Percentiles rank a stretch among this genome's conserved stretches.
These are phyloP conservation scores for Agastache rugosa DNA, from an alignment of 257 asterid species.

Conservation along the genomic window DNA sequence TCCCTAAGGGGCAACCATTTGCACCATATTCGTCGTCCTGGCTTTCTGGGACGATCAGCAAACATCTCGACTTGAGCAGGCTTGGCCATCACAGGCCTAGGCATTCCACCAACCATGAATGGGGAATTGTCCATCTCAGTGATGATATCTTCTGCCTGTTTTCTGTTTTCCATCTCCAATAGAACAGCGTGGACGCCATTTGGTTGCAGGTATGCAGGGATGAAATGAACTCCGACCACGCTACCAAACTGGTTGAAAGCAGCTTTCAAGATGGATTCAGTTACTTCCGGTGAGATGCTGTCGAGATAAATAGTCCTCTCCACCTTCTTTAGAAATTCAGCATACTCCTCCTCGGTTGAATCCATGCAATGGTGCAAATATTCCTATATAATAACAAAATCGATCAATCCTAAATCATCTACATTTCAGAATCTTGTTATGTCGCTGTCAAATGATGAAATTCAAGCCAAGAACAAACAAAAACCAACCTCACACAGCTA, in stretches of 20 bases:
- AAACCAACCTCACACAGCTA: neutral
- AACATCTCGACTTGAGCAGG: constrained; percentile 55
- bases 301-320: constrained; percentile 51
- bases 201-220: constrained; percentile 46
- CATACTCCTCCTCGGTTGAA: constrained; percentile 38
- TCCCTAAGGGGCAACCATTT: constrained; percentile 53
- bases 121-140: constrained; percentile 39
- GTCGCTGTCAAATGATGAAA: neutral
- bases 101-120: constrained; percentile 66
- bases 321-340: constrained; percentile 57
- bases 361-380: constrained; percentile 42
- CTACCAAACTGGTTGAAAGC: constrained; percentile 60
- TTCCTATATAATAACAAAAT: neutral
- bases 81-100: constrained; percentile 64
- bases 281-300: constrained; percentile 51
- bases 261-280: constrained; percentile 50
- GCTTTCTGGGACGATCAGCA: constrained; percentile 57
- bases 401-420: neutral
- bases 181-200: constrained; percentile 47
- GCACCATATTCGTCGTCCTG: constrained; percentile 43
- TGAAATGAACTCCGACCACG: constrained; percentile 48
- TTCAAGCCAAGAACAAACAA: constrained; percentile 3
- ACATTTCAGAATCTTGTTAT: neutral
- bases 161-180: constrained; percentile 53
- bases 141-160: constrained; percentile 43